These are phyloP conservation scores for Dictyostelium capitatum DNA, from an alignment of 78 protist species.

Conservation along the genomic window DNA sequence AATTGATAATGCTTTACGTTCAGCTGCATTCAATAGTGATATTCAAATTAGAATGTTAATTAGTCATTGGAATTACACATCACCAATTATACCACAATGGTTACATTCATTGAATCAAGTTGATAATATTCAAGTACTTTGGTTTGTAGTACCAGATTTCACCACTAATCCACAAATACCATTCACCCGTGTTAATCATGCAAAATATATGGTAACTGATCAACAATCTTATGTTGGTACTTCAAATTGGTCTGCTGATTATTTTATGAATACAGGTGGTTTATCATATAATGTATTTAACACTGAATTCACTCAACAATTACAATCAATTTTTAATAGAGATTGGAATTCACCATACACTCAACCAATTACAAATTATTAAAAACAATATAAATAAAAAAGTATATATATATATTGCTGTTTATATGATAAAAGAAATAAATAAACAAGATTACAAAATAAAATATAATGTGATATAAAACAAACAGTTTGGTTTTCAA, in stretches of 20 bases:
- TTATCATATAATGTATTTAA: slow-evolving; percentile 60
- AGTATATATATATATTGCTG: too few species aligned
- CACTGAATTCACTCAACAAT: slow-evolving; percentile 32
- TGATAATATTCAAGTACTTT: slow-evolving; percentile 72
- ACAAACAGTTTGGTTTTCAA: too few species aligned
- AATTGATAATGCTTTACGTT: slow-evolving; percentile 83
- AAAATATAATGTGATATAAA: too few species aligned
- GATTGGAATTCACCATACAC: slow-evolving; percentile 81
- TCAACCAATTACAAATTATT: slow-evolving; percentile 45
- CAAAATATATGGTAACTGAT: slow-evolving; percentile 93
- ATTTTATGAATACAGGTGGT: slow-evolving; percentile 83
- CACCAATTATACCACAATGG: slow-evolving; percentile 50
- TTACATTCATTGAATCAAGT: slow-evolving; percentile 75
- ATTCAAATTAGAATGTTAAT: slow-evolving; percentile 84
- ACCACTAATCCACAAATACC: slow-evolving; percentile 67
- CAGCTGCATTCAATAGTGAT: slow-evolving; percentile 79
- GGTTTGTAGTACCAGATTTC: slow-evolving; percentile 85
- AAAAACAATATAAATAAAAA: background rate
- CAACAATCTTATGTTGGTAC: slow-evolving; percentile 81
- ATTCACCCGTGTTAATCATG: slow-evolving; percentile 92
- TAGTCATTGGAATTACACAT: slow-evolving; percentile 88
- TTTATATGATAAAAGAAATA: too few species aligned
- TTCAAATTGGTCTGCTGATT: slow-evolving; percentile 89
- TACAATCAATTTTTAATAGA: slow-evolving; percentile 68
- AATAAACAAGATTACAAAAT: too few species aligned